phyloP scores from a whole-genome alignment of 176 grass and related monocot species.

The Musa acuminata region DNA sequence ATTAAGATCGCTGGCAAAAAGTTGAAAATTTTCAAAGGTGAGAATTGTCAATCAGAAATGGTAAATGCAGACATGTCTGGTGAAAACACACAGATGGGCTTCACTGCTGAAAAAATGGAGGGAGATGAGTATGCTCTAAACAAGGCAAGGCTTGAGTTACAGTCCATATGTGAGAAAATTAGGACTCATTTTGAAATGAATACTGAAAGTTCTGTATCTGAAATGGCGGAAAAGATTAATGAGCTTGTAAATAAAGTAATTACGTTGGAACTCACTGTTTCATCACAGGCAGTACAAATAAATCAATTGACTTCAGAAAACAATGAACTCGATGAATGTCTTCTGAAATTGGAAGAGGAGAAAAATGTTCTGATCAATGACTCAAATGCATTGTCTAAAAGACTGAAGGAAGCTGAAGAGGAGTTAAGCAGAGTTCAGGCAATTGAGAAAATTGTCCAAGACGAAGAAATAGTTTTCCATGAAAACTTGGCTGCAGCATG shows the following conservation, averaged over 20 bases:
- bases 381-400: neutral
- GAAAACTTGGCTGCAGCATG: constrained; percentile 51
- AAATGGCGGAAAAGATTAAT: constrained; percentile 9
- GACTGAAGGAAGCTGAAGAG: neutral
- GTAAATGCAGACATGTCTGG: neutral
- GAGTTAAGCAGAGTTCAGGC: constrained; percentile 1
- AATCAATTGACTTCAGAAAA: constrained; percentile 6
- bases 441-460: constrained; percentile 28
- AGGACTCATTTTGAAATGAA: neutral
- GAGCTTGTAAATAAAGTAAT: constrained; percentile 4
- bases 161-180: neutral
- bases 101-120: neutral
- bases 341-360: constrained; percentile 1
- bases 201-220: neutral
- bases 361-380: neutral
- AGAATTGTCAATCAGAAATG: neutral
- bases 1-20: constrained; percentile 5
- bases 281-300: constrained; percentile 7
- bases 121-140: neutral
- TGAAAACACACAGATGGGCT: neutral
- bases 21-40: neutral
- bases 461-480: constrained; percentile 45
- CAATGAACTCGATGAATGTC: constrained; percentile 1
- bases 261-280: constrained; percentile 1
- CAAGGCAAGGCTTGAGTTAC: neutral